Base-by-base conservation (phyloP, 2,329 filamentous ascomycete species). In the Exophiala aquamarina region DNA sequence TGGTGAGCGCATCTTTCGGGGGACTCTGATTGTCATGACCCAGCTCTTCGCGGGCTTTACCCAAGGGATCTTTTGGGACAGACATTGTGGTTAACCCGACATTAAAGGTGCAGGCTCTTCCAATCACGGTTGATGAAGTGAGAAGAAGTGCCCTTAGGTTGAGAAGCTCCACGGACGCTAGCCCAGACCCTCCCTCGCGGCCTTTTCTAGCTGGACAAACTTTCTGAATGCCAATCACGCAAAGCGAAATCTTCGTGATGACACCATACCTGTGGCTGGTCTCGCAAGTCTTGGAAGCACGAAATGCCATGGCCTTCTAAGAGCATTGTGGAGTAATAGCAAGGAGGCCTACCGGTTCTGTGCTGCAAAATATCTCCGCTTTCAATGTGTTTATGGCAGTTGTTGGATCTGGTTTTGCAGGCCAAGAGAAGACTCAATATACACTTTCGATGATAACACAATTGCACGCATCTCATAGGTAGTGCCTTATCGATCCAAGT, bases 361-460 rank as follows among this genome's bases (percentile, higher is more conserved):
- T 7, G 15, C 35, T 19, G 10, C 18, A 18, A 15, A 37, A 37
- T 18, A 20, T 37, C 35, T 37, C 35, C 10, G 35, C 35, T 18
- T 21, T 13, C 18, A 18, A 17, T 37, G 8, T 37, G 7, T 20
- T 37, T 37, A 4, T 19, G 35, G 35, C 4, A 37, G 35, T 9
- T 37, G 14, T 4, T 8, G 10, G 18, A 13, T 37, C 10, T 20
- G 17, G 35, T 20, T 9, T 37, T n/a, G 10, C 14, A 18, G 19
- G 35, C 35, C 35, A 37, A 37, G 35, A 37, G 11, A 26, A 6
- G 23, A 6, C 23, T 26, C n/a, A 17, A 20, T 37, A 37, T 37
- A 8, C 10, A 37, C 4, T 15, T 35, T 13, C 18, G 8, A 8
- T 21, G 35, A 37, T 37, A 37, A 37, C 4, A 8, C 7, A 21